Base-by-base conservation (phyloP, 805 yeast genomes). In the Candida koratica region DNA sequence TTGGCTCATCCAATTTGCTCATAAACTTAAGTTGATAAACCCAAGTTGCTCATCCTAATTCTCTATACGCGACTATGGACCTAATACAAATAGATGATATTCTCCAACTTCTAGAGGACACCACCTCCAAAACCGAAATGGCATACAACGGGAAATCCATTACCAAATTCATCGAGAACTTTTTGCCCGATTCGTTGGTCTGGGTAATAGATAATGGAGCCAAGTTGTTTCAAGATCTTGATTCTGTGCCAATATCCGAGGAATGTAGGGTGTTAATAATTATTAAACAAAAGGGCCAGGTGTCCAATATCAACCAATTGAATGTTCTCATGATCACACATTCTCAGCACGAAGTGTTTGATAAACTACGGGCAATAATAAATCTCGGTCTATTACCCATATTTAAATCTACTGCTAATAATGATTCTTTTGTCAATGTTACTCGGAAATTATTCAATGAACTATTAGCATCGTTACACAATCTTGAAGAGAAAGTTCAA, bases 381-480 rank as follows among this genome's bases (percentile, higher is more conserved):
- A 72, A 71, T 36, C 59, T 73, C 25, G 94, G 88, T 1, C 63
- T 87, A 15, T 67, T 77, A 0, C 85, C 93, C 0, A 77, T 79
- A 44, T 81, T 88, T 50, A 85, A 84, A 31, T 14, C 28, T 17
- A 12, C 37, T 8, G 33, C 28, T 17, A 28, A 65, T 73, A 6
- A 53, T 73, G 58, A 77, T 5, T 54, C 61, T 3, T 51, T 62
- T 22, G 30, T 38, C 4, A 34, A 37, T 8, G 17, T 32, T 9
- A 70, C 87, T 0, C 77, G 77, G 44, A 78, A 73, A 53, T 82
- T 78, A 48, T 69, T 87, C 36, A 70, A 73, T 23, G 95, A 86
- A 39, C 60, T 88, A 15, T 75, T 84, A 1, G 51, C 75, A 12
- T 78, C 90, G 0, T 60, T 88, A 9, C 79, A 77, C 40, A 80